phyloP scores from a whole-genome alignment of 805 yeast genomes.

The Myxozyma neotropica region DNA sequence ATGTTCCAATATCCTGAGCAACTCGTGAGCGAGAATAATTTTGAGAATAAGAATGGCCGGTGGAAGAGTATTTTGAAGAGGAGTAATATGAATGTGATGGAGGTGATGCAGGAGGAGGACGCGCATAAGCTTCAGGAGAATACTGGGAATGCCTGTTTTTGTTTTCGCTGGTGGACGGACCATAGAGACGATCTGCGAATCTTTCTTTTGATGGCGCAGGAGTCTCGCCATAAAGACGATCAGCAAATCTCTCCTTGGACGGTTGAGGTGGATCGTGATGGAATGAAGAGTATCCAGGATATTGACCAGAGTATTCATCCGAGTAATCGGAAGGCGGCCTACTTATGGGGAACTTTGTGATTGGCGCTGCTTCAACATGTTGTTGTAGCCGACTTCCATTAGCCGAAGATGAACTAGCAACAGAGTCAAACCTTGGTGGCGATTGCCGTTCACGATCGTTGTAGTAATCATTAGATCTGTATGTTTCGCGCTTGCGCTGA shows the following conservation, averaged over 20 bases:
- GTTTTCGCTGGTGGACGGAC: neutral
- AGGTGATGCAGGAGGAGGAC: neutral
- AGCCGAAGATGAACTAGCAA: neutral
- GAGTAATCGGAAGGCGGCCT: conserved; percentile 50
- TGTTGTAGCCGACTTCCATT: neutral
- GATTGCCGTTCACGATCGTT: neutral
- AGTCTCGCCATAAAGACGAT: neutral
- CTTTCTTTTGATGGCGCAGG: neutral
- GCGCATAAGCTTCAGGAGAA: neutral
- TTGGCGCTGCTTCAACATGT: neutral
- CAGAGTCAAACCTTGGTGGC: neutral
- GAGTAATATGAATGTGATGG: neutral
- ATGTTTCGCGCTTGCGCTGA: neutral
- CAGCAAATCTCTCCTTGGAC: neutral
- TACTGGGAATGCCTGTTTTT: neutral
- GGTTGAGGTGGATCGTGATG: neutral
- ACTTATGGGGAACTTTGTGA: conserved; percentile 68
- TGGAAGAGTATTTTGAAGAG: neutral
- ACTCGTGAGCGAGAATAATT: neutral
- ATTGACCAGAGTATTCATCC: conserved; percentile 9
- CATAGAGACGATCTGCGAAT: neutral
- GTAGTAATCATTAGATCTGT: neutral
- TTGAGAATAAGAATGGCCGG: neutral
- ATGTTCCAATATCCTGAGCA: neutral
- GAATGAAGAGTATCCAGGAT: neutral